phyloP scores from a whole-genome alignment of 352 stramenopile genomes.

The Phytophthora chlamydospora region DNA sequence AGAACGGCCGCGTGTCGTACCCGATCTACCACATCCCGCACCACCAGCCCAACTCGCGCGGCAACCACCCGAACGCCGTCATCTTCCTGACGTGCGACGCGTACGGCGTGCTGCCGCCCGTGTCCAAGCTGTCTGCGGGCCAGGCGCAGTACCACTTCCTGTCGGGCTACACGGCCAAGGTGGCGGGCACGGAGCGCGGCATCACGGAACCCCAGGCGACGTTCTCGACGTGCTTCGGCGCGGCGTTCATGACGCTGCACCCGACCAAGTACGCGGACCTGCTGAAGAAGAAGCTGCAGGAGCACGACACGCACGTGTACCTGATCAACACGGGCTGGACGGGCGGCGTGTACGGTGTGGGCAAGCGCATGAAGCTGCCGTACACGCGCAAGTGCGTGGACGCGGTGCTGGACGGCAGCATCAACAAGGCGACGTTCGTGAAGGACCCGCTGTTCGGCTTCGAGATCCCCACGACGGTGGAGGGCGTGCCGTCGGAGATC shows the following conservation, averaged over 20 bases:
- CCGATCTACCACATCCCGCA: slow-evolving; percentile 98
- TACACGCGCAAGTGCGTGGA: too few relatives aligned
- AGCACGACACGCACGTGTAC: slow-evolving; percentile 94
- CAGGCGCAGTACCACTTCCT: slow-evolving; percentile 99
- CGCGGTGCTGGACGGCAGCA: too few relatives aligned
- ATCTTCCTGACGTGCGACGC: slow-evolving; percentile 99
- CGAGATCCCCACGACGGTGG: slow-evolving; percentile 65
- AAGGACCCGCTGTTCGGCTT: slow-evolving; percentile 80
- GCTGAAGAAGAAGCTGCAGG: slow-evolving; percentile 96
- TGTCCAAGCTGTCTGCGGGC: slow-evolving; percentile 93
- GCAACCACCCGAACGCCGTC: slow-evolving; percentile 95
- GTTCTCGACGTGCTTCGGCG: slow-evolving; percentile 98
- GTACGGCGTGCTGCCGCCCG: slow-evolving; percentile 97
- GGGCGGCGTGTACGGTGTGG: slow-evolving; percentile 95
- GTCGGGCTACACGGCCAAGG: slow-evolving; percentile 98
- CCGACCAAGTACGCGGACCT: slow-evolving; percentile 97
- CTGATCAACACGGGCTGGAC: slow-evolving; percentile 99
- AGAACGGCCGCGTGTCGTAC: slow-evolving; percentile 98
- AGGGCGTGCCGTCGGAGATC: slow-evolving; percentile 76
- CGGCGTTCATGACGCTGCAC: slow-evolving; percentile 97
- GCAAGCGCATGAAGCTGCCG: too few relatives aligned
- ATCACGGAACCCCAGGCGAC: slow-evolving; percentile 96
- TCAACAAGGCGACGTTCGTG: slow-evolving; percentile 67
- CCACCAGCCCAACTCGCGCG: slow-evolving; percentile 87
- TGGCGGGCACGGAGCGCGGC: slow-evolving; percentile 97